Percentiles rank a stretch among this genome's conserved stretches.
phyloP scores from a whole-genome alignment of 1,284 basidiomycete species.

The Vanrija sp. region DNA sequence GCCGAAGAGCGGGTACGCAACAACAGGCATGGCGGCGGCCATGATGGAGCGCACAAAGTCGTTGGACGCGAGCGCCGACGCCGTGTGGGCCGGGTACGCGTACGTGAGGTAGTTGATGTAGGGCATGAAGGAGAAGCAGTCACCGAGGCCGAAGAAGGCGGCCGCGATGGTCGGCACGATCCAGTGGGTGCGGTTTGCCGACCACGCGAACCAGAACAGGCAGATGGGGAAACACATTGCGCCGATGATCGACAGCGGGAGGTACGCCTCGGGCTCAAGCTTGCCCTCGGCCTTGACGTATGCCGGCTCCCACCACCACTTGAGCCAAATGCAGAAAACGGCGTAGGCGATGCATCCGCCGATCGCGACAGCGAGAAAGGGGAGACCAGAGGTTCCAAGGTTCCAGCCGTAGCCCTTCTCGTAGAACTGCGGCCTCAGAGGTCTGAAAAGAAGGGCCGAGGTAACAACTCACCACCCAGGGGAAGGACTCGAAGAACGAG shows the following conservation, averaged over 20 bases:
- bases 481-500: slow-evolving; percentile 34
- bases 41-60: slow-evolving; percentile 49
- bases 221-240: slow-evolving; percentile 41
- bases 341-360: slow-evolving; percentile 15
- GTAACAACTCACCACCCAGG: slow-evolving; percentile 8
- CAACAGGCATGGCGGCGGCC: slow-evolving; percentile 45
- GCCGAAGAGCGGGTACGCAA: slow-evolving; percentile 40
- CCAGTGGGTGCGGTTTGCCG: slow-evolving; percentile 39
- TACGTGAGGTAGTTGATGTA: slow-evolving; percentile 60
- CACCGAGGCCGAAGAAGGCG: slow-evolving; percentile 37
- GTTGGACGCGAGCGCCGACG: slow-evolving; percentile 43
- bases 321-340: slow-evolving; percentile 37
- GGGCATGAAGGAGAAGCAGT: slow-evolving; percentile 23
- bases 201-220: slow-evolving; percentile 48
- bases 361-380: slow-evolving; percentile 43
- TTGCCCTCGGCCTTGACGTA: slow-evolving; percentile 14
- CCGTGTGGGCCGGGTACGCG: slow-evolving; percentile 61
- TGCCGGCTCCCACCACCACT: slow-evolving; percentile 35
- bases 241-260: slow-evolving; percentile 40
- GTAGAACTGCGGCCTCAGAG: neutral
- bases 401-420: slow-evolving; percentile 36
- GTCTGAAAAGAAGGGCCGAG: neutral
- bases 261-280: slow-evolving; percentile 21
- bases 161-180: slow-evolving; percentile 39
- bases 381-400: slow-evolving; percentile 33